These are phyloP conservation scores for Pholiota molesta DNA, from an alignment of 768 basidiomycete species.

Conservation along the genomic window DNA sequence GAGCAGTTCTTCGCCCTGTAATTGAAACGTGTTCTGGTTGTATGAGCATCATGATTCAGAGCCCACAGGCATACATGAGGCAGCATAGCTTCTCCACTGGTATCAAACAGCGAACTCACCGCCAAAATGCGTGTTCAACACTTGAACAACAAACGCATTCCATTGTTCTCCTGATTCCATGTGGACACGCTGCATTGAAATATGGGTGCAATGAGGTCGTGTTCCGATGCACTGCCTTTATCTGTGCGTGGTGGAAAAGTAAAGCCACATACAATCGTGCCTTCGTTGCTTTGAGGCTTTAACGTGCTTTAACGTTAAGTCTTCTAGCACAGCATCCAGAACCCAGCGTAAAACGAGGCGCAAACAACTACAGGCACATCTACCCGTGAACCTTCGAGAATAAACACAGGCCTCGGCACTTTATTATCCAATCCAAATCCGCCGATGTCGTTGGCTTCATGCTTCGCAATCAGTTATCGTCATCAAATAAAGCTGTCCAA, in stretches of 20 bases:
- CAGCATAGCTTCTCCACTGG: not conserved
- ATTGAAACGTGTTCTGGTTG: not conserved
- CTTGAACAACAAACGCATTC: not conserved
- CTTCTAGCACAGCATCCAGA: not conserved
- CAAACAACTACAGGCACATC: too few relatives aligned
- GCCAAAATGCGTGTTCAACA: not conserved
- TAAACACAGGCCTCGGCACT: too few relatives aligned
- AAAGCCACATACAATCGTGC: not conserved
- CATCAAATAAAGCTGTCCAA: too few relatives aligned
- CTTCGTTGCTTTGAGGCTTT: not conserved
- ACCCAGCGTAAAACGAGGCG: not conserved
- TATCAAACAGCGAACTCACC: not conserved
- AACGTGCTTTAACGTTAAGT: not conserved
- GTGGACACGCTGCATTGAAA: not conserved
- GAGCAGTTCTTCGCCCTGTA: not conserved
- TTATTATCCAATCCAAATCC: not conserved
- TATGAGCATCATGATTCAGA: not conserved
- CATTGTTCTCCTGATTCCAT: not conserved
- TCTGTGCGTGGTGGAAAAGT: not conserved
- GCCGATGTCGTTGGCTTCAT: not conserved
- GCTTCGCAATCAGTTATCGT: too few relatives aligned
- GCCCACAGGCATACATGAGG: not conserved
- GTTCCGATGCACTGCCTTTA: not conserved
- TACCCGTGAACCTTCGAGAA: too few relatives aligned
- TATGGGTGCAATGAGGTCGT: not conserved